Conservation (phyloP, 495 filamentous ascomycete genomes). For the Aspergillus campestris region DNA sequence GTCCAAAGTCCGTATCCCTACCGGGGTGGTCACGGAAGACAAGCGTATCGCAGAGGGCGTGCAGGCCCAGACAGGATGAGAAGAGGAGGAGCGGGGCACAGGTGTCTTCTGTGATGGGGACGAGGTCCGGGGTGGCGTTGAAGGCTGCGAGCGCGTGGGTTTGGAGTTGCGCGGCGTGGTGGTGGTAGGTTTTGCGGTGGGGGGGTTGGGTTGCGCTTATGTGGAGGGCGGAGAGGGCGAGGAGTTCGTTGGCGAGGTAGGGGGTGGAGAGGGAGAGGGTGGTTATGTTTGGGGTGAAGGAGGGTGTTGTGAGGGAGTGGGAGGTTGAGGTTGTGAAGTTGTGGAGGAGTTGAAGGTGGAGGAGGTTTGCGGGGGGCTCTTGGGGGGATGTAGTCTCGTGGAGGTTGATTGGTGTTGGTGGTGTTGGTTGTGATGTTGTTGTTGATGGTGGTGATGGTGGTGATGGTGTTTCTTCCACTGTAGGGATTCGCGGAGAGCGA, state of each 20-base stretch:
- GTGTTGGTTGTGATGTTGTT: conserved; percentile 6
- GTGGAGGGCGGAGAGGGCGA: conserved; percentile 38
- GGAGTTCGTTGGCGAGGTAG: conserved; percentile 36
- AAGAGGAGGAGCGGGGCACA: conserved; percentile 42
- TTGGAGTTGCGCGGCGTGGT: conserved; percentile 40
- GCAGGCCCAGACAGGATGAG: conserved; percentile 34
- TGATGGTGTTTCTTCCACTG: background rate
- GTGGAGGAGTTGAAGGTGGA: conserved; percentile 24
- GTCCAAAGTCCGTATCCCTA: conserved; percentile 19
- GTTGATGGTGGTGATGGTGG: conserved; percentile 3
- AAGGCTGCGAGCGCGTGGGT: conserved; percentile 38
- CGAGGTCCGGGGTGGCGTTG: conserved; percentile 18
- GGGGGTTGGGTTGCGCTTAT: conserved; percentile 24
- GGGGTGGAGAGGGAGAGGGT: conserved; percentile 16
- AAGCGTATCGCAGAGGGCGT: conserved; percentile 37
- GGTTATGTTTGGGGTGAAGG: background rate
- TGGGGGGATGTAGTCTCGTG: background rate
- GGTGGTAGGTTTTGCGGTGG: conserved; percentile 25
- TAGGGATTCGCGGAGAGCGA: background rate
- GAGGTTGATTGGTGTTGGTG: background rate
- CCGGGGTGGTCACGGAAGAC: conserved; percentile 15
- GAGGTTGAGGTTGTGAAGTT: conserved; percentile 13
- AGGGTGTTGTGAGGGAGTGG: background rate
- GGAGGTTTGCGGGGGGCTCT: conserved; percentile 21
- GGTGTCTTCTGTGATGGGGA: conserved; percentile 25